Percentiles rank a stretch among this genome's conserved stretches.
Conservation (phyloP, 2,329 filamentous ascomycete genomes). For the Fusarium compactum region DNA sequence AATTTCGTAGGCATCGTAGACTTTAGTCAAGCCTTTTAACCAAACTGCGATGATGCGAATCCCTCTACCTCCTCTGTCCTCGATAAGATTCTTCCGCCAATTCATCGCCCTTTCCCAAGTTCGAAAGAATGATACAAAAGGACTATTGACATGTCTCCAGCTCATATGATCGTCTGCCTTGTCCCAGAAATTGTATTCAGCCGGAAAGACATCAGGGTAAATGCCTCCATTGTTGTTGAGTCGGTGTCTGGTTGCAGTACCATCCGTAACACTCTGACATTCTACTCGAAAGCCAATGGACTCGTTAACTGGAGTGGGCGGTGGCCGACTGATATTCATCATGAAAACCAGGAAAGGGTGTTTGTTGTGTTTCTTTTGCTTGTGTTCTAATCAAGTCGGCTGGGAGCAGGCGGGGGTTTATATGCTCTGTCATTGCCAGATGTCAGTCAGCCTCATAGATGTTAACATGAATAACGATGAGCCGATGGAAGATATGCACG, state of each 20-base stretch:
- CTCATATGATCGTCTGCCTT: not conserved
- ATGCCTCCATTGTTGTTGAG: not conserved
- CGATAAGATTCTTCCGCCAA: not conserved
- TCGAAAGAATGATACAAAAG: not conserved
- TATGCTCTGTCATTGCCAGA: not conserved
- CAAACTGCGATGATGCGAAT: slow-evolving; percentile 3
- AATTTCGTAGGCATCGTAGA: not conserved
- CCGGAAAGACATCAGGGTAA: no score
- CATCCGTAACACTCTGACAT: rapidly evolving
- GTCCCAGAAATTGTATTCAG: not conserved
- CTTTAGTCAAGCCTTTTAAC: not conserved
- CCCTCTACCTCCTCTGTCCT: not conserved
- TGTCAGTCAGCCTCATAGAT: no score
- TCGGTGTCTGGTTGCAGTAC: not conserved
- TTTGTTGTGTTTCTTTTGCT: not conserved
- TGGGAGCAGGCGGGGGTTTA: not conserved
- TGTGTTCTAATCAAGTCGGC: not conserved
- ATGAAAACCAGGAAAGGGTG: no score
- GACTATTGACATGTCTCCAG: not conserved
- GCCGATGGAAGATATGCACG: no score
- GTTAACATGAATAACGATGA: no score
- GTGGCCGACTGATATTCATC: rapidly evolving
- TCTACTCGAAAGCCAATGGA: not conserved
- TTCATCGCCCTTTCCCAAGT: not conserved
- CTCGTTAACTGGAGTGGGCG: not conserved